phyloP scores from a whole-genome alignment of 2,329 filamentous ascomycete genomes.

The Zopfia rhizophila region DNA sequence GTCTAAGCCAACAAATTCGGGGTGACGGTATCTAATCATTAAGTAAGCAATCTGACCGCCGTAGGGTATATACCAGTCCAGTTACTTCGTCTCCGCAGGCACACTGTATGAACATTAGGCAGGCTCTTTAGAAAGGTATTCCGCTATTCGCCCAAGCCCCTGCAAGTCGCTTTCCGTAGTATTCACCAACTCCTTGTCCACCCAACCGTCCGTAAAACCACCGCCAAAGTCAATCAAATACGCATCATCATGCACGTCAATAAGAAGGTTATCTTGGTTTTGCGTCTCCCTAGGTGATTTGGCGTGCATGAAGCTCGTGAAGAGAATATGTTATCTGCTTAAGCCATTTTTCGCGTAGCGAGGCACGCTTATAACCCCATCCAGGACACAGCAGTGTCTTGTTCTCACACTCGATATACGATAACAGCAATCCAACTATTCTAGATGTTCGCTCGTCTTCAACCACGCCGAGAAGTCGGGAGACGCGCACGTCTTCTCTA shows the following conservation, averaged over 20 bases:
- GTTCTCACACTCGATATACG: conserved; percentile 16
- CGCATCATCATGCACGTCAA: conserved; percentile 48
- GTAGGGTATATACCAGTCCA: no score
- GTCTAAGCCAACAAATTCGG: no score
- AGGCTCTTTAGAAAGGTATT: conserved; percentile 12
- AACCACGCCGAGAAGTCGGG: conserved; percentile 11
- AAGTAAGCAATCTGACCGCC: no score
- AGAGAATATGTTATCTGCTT: conserved; percentile 18
- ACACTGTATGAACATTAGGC: no score
- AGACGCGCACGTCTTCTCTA: conserved; percentile 8
- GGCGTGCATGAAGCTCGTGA: conserved; percentile 26
- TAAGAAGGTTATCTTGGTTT: conserved; percentile 51
- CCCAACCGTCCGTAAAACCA: conserved; percentile 54
- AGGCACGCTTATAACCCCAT: conserved; percentile 7
- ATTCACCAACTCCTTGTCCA: conserved; percentile 49
- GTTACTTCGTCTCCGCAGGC: no score
- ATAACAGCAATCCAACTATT: conserved; percentile 15
- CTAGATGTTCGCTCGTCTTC: conserved; percentile 11
- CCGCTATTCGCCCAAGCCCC: conserved; percentile 26
- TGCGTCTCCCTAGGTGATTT: conserved; percentile 37
- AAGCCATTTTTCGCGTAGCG: conserved; percentile 20
- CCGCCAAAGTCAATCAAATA: conserved; percentile 56
- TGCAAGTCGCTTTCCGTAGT: conserved; percentile 52
- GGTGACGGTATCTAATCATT: no score
- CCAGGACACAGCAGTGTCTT: conserved; percentile 11